Evolutionary conservation across 1,139 yeast species (phyloP), one percentile per base, ranked within the genome.

Genomic region (Hyphopichia pseudoburtonii): DNA sequence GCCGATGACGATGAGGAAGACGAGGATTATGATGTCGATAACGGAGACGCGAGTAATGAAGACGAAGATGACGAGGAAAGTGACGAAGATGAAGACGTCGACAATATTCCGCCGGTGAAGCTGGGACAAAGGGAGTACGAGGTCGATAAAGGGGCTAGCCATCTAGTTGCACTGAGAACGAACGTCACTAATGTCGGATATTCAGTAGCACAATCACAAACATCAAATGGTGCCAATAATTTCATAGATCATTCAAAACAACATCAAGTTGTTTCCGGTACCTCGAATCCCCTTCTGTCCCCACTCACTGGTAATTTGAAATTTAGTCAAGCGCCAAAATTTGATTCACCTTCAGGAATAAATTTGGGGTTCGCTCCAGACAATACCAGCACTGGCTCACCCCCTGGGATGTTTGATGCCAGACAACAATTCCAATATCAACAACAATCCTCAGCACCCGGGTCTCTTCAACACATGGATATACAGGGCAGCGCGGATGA

Each of bases 71-170:
- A 30, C 36, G 71, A 67, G 32, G 70, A 66, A 41, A 60, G 66
- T 47, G 71, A 62, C 35, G 71, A 56, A 23, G 74, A 65, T 39
- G 69, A 62, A 28, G 66, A 54, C 23, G 46, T 44, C 4, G 48
- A 43, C 27, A 6, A 21, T 7, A 7, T n/a, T n/a, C n/a, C n/a
- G n/a, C n/a, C n/a, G n/a, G n/a, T n/a, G n/a, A n/a, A n/a, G n/a
- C n/a, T n/a, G n/a, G n/a, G n/a, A n/a, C n/a, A n/a, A n/a, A n/a
- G n/a, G n/a, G n/a, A n/a, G n/a, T n/a, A n/a, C n/a, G n/a, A n/a
- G n/a, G n/a, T n/a, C n/a, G n/a, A n/a, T n/a, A n/a, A n/a, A n/a
- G n/a, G n/a, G n/a, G n/a, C n/a, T n/a, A n/a, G n/a, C n/a, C n/a
- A n/a, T n/a, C n/a, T n/a, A n/a, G n/a, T n/a, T n/a, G n/a, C n/a